Percentiles rank a stretch among this genome's conserved stretches.
Conservation (phyloP, 352 stramenopile species). For the Globisporangium recalcitrans region DNA sequence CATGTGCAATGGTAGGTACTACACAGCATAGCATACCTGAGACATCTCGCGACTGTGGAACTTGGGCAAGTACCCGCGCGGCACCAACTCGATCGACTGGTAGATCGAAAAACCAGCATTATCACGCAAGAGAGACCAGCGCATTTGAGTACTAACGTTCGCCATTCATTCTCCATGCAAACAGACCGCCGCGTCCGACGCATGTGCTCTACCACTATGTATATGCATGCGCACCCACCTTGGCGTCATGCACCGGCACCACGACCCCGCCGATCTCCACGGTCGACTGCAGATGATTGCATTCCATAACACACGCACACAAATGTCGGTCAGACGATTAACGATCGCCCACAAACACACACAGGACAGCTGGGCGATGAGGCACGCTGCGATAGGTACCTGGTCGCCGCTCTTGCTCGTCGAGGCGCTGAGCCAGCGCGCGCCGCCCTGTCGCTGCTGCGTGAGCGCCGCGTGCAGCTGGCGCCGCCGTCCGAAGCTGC, state of each 20-base stretch:
- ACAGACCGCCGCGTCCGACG: no score
- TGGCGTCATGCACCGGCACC: conserved; percentile 25
- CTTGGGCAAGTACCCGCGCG: conserved; percentile 50
- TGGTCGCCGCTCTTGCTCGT: background rate
- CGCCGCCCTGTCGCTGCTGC: background rate
- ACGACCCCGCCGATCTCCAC: conserved; percentile 61
- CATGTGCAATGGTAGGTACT: no score
- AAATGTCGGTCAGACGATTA: background rate
- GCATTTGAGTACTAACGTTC: no score
- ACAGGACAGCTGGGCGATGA: background rate
- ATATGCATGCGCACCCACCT: conserved; percentile 15
- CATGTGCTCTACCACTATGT: no score
- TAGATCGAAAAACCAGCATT: background rate
- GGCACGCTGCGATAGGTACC: background rate
- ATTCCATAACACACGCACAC: background rate
- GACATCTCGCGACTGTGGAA: conserved; percentile 29
- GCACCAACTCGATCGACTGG: conserved; percentile 46
- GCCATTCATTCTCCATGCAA: no score
- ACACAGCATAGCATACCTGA: no score
- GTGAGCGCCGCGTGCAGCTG: conserved; percentile 4
- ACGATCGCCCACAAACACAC: background rate
- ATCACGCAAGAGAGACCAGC: background rate
- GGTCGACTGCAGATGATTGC: conserved; percentile 15
- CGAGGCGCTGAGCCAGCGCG: conserved; percentile 7
- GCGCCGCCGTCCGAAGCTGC: conserved; percentile 5